phyloP scores from a whole-genome alignment of 805 yeast genomes.

The Barnettozyma siamensis region DNA sequence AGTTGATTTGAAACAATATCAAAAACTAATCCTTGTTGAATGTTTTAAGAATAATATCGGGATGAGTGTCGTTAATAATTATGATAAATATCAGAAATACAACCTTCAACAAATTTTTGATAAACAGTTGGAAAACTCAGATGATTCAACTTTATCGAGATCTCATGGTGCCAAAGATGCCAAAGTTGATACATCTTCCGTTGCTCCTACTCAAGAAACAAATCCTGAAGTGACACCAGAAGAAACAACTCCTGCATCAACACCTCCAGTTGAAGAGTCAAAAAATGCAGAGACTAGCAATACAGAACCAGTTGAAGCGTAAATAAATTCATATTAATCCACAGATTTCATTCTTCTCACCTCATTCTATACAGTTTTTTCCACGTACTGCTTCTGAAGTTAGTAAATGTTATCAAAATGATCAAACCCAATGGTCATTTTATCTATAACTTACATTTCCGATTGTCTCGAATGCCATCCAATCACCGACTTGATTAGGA shows the following conservation, averaged over 20 bases:
- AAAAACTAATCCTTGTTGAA: slow-evolving; percentile 75
- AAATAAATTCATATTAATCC: too few species aligned
- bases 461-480: slow-evolving; percentile 80
- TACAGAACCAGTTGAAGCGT: too few species aligned
- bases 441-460: slow-evolving; percentile 19
- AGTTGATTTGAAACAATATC: slow-evolving; percentile 77
- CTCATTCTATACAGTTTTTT: slow-evolving; percentile 5
- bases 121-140: slow-evolving; percentile 21
- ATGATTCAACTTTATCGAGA: slow-evolving; percentile 6
- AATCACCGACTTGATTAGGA: slow-evolving; percentile 83
- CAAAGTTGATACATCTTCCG: neutral
- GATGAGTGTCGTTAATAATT: slow-evolving; percentile 71
- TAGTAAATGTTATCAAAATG: slow-evolving; percentile 6
- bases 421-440: neutral
- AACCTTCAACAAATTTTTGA: slow-evolving; percentile 80
- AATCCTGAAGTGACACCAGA: neutral
- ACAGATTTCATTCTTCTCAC: too few species aligned
- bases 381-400: slow-evolving; percentile 11
- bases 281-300: neutral
- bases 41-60: slow-evolving; percentile 89
- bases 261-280: neutral
- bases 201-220: neutral
- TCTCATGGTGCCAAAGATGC: slow-evolving; percentile 4
- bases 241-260: neutral
- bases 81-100: slow-evolving; percentile 55